Conservation (phyloP, 2,329 filamentous ascomycete genomes). For the Nemania abortiva region DNA sequence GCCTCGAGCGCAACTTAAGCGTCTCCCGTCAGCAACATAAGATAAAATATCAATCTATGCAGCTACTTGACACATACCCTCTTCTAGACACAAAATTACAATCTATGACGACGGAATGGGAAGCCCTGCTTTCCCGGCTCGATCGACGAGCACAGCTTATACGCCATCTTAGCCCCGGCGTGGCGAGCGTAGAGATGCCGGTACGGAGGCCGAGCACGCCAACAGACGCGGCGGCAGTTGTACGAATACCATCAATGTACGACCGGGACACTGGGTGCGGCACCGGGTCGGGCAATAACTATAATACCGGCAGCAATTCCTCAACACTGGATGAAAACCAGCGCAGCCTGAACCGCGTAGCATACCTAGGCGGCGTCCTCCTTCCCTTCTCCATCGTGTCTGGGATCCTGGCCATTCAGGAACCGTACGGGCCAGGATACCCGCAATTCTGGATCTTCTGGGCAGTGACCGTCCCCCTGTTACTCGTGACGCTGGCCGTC, state of each 20-base stretch:
- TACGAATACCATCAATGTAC: constrained; percentile 7
- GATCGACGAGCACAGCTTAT: constrained; percentile 47
- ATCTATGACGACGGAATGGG: constrained; percentile 47
- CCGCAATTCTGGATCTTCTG: constrained; percentile 63
- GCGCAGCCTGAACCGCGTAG: constrained; percentile 60
- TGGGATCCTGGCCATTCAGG: constrained; percentile 61
- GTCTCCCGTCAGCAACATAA: constrained; percentile 29
- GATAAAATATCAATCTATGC: not conserved
- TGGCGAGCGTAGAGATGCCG: constrained; percentile 31
- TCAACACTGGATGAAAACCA: constrained; percentile 51
- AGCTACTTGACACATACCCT: constrained; percentile 12
- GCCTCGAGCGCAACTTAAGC: constrained; percentile 54
- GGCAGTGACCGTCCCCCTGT: constrained; percentile 57
- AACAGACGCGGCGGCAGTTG: not conserved
- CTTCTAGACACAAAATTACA: not conserved
- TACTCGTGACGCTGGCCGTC: constrained; percentile 55
- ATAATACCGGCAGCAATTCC: not conserved
- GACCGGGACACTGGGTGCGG: constrained; percentile 1
- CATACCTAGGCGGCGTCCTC: constrained; percentile 63
- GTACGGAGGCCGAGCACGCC: not conserved
- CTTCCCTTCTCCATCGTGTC: constrained; percentile 63
- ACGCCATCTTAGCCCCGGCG: constrained; percentile 33
- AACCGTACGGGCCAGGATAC: constrained; percentile 58
- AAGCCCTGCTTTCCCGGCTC: constrained; percentile 50
- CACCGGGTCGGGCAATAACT: not conserved